Evolutionary conservation across 2,329 filamentous ascomycete genomes (phyloP), one percentile per base, ranked within the genome.

Genomic region (Pyrenochaeta sp.): DNA sequence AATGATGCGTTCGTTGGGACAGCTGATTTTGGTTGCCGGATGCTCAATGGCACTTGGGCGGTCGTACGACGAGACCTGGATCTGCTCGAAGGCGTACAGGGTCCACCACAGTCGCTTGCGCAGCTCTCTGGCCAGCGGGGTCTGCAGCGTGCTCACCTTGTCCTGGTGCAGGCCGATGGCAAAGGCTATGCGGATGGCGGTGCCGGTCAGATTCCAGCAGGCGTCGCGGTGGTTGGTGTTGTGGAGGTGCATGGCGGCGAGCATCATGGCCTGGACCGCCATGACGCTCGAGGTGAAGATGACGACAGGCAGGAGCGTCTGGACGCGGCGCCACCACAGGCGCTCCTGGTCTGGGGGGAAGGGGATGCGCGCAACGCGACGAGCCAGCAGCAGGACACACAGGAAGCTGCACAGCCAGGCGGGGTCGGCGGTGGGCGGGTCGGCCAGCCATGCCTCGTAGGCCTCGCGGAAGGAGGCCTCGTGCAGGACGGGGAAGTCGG

Each of bases 91-190:
- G 1, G 73, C 69, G 61, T 78, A 84, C 1, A 86, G 60, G 0
- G 71, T 68, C 82, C 82, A 85, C 83, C 83, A 86, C 11, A 85
- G 54, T 0, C 82, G 74, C 57, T 78, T 81, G 4, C 79, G 78
- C 52, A 82, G 64, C 56, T 83, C 81, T 15, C 73, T 60, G 2
- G 68, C 63, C 1, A 77, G 61, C 3, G 75, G 75, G 2, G 71
- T 74, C 44, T 76, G 67, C 12, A 58, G 58, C 1, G 67, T 67
- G 49, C 73, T 75, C 14, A 72, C 67, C 35, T 69, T 74, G 56
- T 78, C 77, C 48, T 78, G 77, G 52, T 79, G 78, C 44, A 80
- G 67, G 18, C 78, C 78, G 29, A 80, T 78, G 18, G 77, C 77
- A 32, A 77, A 73, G n/a, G 75, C 77, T 46, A 80, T 78, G 29